Conservation (phyloP, 2,329 filamentous ascomycete species). For the Amesomyces nigricolor region DNA sequence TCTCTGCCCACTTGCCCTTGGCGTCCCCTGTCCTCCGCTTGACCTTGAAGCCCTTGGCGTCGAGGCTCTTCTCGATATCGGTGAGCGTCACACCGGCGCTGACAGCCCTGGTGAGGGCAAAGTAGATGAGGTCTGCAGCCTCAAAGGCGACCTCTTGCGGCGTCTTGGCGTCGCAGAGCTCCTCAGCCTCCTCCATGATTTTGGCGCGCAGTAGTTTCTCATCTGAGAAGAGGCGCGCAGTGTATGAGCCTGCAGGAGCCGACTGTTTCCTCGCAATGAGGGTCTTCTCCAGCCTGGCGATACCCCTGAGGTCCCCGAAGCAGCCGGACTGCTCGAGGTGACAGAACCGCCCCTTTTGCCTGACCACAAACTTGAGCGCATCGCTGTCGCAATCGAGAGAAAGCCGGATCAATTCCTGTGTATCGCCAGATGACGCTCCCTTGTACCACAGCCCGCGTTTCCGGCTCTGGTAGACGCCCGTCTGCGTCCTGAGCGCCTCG, state of each 20-base stretch:
- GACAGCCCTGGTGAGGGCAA: constrained; percentile 85
- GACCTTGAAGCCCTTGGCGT: constrained; percentile 92
- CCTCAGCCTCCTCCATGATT: constrained; percentile 97
- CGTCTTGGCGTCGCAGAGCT: constrained; percentile 80
- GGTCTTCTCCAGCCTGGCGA: constrained; percentile 82
- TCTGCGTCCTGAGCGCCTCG: constrained; percentile 72
- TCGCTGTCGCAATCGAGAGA: constrained; percentile 91
- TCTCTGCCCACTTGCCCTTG: constrained; percentile 86
- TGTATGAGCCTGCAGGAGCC: constrained; percentile 87
- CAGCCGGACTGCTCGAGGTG: constrained; percentile 89
- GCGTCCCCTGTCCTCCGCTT: constrained; percentile 90
- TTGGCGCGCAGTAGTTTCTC: constrained; percentile 85
- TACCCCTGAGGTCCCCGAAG: constrained; percentile 77
- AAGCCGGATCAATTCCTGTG: constrained; percentile 80
- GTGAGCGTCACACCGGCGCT: constrained; percentile 77
- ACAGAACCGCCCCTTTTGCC: constrained; percentile 88
- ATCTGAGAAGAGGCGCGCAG: constrained; percentile 85
- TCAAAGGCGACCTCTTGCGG: constrained; percentile 87
- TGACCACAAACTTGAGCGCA: constrained; percentile 82
- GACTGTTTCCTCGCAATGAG: constrained; percentile 73
- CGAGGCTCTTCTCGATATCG: constrained; percentile 87
- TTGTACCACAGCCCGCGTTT: constrained; percentile 97
- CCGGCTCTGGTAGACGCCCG: constrained; percentile 89
- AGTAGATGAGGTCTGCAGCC: constrained; percentile 92
- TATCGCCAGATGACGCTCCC: constrained; percentile 88